phyloP scores from a whole-genome alignment of 257 asterid species.

The Solanum tarijense region DNA sequence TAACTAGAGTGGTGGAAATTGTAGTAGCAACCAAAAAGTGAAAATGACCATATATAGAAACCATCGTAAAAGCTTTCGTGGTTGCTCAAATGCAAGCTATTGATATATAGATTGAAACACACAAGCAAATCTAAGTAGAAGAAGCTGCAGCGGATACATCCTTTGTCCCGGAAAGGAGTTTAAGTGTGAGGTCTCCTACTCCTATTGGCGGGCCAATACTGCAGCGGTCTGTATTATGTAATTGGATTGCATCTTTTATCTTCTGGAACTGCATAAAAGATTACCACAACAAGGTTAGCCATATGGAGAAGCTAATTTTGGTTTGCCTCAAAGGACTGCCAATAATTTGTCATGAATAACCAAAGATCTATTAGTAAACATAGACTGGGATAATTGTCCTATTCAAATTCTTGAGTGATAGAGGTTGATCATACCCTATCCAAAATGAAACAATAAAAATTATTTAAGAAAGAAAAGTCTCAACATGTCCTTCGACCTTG shows the following conservation, averaged over 20 bases:
- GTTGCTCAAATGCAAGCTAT: neutral
- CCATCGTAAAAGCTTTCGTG: neutral
- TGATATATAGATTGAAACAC: neutral
- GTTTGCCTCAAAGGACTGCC: neutral
- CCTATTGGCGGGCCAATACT: conserved; percentile 89
- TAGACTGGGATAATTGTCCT: neutral
- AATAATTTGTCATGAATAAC: neutral
- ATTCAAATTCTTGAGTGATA: neutral
- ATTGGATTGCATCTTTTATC: conserved; percentile 70
- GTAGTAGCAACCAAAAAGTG: neutral
- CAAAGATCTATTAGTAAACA: neutral
- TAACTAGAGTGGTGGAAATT: neutral
- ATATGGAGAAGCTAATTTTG: neutral
- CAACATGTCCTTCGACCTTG: neutral
- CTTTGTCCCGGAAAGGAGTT: conserved; percentile 29
- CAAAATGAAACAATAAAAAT: neutral
- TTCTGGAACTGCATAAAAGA: conserved; percentile 61
- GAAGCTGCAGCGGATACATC: conserved; percentile 36
- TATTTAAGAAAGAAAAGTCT: neutral
- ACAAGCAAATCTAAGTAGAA: conserved; percentile 12
- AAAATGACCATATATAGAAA: conserved; percentile 12
- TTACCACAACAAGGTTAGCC: neutral
- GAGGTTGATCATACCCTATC: neutral
- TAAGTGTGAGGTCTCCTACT: conserved; percentile 54
- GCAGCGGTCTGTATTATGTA: conserved; percentile 79